Conservation (phyloP, 768 basidiomycete species). For the Baorangia bicolor region DNA sequence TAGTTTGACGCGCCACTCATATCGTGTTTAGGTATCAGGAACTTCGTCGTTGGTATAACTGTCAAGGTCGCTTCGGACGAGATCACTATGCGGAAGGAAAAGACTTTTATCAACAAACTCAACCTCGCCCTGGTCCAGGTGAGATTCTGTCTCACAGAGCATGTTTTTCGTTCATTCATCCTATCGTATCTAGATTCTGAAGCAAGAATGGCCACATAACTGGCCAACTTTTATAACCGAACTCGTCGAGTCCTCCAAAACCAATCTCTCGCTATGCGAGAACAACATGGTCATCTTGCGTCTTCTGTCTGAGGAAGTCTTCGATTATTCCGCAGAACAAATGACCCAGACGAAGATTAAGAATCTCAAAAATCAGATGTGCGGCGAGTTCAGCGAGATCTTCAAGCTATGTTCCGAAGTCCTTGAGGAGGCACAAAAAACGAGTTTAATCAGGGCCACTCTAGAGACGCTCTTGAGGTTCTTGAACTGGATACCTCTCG, state of each 20-base stretch:
- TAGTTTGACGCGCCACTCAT: conserved; percentile 9
- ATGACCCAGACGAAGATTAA: conserved; percentile 99
- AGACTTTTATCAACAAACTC: conserved; percentile 93
- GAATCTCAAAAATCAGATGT: conserved; percentile 97
- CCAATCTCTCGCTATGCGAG: conserved; percentile 94
- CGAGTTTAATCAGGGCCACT: conserved; percentile 90
- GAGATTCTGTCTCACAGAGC: conserved; percentile 18
- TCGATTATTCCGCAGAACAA: conserved; percentile 97
- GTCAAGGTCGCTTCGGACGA: conserved; percentile 95
- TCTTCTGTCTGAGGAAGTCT: conserved; percentile 97
- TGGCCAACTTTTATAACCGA: conserved; percentile 98
- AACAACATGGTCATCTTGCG: conserved; percentile 99
- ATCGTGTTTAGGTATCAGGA: conserved; percentile 72
- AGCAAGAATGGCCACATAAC: conserved; percentile 99
- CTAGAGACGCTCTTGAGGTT: conserved; percentile 93
- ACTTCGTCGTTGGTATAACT: conserved; percentile 91
- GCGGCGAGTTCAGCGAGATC: conserved; percentile 94
- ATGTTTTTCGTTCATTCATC: conserved; percentile 2
- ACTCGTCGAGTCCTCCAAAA: conserved; percentile 95
- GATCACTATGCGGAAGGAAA: conserved; percentile 82
- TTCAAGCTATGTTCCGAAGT: conserved; percentile 98
- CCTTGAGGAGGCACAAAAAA: conserved; percentile 94
- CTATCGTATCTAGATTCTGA: conserved; percentile 69
- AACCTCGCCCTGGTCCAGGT: conserved; percentile 96
- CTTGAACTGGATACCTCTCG: conserved; percentile 98